These are phyloP conservation scores for Hemerocallis citrina DNA, from an alignment of 106 monocot genomes.

Conservation along the genomic window DNA sequence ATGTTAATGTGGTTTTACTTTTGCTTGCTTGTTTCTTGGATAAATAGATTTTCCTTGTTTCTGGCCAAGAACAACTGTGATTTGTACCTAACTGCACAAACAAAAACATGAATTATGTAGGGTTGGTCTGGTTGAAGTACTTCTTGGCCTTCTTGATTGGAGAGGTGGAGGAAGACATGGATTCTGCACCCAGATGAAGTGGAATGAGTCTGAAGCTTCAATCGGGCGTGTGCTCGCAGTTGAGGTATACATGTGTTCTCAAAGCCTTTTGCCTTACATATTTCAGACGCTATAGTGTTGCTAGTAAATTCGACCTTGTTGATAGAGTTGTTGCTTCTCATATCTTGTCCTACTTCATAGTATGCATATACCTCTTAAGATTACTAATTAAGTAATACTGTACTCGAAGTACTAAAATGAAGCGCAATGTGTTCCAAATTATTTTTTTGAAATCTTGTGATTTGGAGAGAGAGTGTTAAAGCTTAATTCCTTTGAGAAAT, in stretches of 20 bases:
- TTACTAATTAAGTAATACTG: too few species aligned
- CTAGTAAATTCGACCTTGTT: too few species aligned
- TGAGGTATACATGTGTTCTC: slow-evolving; percentile 45
- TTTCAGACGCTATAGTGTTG: too few species aligned
- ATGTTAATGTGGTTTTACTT: background rate
- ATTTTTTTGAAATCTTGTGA: too few species aligned
- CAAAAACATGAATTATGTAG: slow-evolving; percentile 24
- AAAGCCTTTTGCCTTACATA: background rate
- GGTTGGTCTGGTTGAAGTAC: slow-evolving; percentile 93
- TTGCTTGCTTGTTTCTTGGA: background rate
- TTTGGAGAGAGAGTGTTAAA: too few species aligned
- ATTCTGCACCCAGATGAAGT: slow-evolving; percentile 88
- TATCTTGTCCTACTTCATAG: too few species aligned
- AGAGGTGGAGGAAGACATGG: slow-evolving; percentile 92
- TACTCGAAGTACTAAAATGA: too few species aligned
- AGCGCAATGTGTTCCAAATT: too few species aligned
- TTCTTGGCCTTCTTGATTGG: slow-evolving; percentile 96
- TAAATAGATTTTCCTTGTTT: background rate
- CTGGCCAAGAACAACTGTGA: background rate
- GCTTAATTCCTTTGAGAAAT: too few species aligned
- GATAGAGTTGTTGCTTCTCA: too few species aligned
- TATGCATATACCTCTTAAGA: too few species aligned
- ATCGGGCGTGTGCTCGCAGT: slow-evolving; percentile 96
- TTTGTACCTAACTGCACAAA: background rate
- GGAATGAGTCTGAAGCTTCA: slow-evolving; percentile 98